These are phyloP conservation scores for Apiospora kogelbergensis DNA, from an alignment of 2,329 filamentous ascomycete genomes.

Conservation along the genomic window DNA sequence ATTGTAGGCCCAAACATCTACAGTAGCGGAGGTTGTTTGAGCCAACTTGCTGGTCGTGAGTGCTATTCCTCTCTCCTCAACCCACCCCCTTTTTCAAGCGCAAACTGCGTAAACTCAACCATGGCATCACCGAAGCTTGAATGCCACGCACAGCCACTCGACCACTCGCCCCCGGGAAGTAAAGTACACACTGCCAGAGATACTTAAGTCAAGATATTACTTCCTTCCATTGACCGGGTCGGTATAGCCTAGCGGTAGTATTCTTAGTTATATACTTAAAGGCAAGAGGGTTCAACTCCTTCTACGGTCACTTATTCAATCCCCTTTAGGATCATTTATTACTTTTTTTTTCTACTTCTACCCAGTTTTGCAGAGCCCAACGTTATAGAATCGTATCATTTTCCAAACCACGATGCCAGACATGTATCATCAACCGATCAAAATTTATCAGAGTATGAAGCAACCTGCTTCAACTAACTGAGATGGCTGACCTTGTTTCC, in stretches of 20 bases:
- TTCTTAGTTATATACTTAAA: not conserved
- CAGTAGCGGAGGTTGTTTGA: constrained; percentile 31
- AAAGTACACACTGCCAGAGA: not conserved
- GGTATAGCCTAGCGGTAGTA: not conserved
- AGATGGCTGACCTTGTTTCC: not conserved
- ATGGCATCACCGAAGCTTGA: not conserved
- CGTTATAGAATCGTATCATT: not conserved
- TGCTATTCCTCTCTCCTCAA: not conserved
- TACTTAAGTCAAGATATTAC: not conserved
- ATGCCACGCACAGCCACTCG: not conserved
- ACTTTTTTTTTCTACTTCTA: not conserved
- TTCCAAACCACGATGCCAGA: not conserved
- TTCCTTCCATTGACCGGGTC: not conserved
- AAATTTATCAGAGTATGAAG: no score
- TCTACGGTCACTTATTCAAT: not conserved
- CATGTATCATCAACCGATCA: no score
- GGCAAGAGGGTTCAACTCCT: not conserved
- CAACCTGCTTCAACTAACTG: not conserved
- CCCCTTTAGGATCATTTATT: no score
- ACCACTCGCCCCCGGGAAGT: not conserved
- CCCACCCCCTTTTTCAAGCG: not conserved
- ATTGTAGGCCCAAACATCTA: constrained; percentile 35
- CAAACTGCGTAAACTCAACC: not conserved
- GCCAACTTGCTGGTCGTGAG: constrained; percentile 31
- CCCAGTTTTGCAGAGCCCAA: not conserved